Conservation (phyloP, 2,329 filamentous ascomycete genomes). For the Chrysoporthe deuterocubensis region DNA sequence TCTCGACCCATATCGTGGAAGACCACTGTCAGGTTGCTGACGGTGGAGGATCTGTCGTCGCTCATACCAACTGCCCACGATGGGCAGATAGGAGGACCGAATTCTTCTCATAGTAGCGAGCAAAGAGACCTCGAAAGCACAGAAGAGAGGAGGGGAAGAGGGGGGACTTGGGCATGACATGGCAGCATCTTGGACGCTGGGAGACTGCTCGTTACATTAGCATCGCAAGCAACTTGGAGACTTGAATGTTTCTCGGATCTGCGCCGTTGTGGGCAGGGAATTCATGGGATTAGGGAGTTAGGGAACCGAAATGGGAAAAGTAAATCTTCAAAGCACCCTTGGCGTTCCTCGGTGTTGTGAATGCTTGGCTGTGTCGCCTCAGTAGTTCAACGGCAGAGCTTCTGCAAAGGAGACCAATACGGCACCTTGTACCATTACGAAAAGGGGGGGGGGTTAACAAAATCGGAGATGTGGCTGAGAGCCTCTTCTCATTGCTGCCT, state of each 20-base stretch:
- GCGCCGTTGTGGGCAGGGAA: neutral
- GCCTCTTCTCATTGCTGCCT: neutral
- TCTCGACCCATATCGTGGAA: neutral
- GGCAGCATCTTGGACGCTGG: neutral
- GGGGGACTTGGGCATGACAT: neutral
- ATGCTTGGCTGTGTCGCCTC: neutral
- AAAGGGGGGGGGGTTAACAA: neutral
- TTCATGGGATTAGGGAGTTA: conserved; percentile 17
- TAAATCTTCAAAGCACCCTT: neutral
- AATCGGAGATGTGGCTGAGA: neutral
- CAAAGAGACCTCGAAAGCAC: neutral
- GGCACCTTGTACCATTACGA: neutral
- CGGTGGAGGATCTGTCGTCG: neutral
- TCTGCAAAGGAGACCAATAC: neutral
- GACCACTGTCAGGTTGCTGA: neutral
- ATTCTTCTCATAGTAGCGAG: neutral
- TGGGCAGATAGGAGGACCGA: neutral
- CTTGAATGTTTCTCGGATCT: neutral
- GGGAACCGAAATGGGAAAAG: conserved; percentile 11
- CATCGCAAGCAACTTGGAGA: neutral
- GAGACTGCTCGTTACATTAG: neutral
- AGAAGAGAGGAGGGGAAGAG: neutral
- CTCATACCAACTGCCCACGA: neutral
- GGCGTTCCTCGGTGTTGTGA: neutral
- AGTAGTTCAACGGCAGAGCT: neutral